Base-by-base conservation (phyloP, 2,329 filamentous ascomycete species). In the Colletotrichum euphorbiae region DNA sequence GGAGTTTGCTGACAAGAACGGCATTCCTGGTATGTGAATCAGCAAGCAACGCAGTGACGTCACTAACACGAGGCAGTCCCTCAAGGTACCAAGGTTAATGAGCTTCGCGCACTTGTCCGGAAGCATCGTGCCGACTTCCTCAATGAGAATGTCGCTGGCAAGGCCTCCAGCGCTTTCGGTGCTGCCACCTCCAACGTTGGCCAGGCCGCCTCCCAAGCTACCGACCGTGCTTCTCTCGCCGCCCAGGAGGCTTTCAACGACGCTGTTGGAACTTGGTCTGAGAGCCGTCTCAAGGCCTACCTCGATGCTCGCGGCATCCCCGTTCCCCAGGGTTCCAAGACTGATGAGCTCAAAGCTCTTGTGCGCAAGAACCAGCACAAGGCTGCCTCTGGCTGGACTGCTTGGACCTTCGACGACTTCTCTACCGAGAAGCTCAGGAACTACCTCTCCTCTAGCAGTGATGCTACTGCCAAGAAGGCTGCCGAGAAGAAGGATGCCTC, bases 1-100 rank as follows among this genome's bases (percentile, higher is more conserved):
- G 86, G 91, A 93, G 71, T 98, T 96, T 83, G 90, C 90, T 62
- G 95, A 98, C 83, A 93, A 94, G 85, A 96, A 98, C 74, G 89
- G 89, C 66, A 91, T 99, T 76, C 78, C 76, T 12, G 80, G 81
- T 82, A 73, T 31, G 77, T 70, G 28, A 5, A 8, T n/a, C 0
- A 9, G 3, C 19, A 17, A 1, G 8, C 0, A 7, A 24, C 6
- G 1, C 4, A n/a, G 6, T 9, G 9, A n/a, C 3, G 1, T 6
- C 21, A 13, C 21, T 57, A 6, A 40, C 5, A 8, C 33, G 3
- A 7, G 3, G 86, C 86, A 83, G 93, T 98, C 57, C 96, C 96
- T 9, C 95, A 98, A 77, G 96, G 95, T 54, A 97, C 93, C 76
- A 94, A 92, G 84, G 84, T 89, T 73, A 97, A 98, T 75, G 95